phyloP scores from a whole-genome alignment of 805 yeast genomes.

The Debaryomyces hansenii region DNA sequence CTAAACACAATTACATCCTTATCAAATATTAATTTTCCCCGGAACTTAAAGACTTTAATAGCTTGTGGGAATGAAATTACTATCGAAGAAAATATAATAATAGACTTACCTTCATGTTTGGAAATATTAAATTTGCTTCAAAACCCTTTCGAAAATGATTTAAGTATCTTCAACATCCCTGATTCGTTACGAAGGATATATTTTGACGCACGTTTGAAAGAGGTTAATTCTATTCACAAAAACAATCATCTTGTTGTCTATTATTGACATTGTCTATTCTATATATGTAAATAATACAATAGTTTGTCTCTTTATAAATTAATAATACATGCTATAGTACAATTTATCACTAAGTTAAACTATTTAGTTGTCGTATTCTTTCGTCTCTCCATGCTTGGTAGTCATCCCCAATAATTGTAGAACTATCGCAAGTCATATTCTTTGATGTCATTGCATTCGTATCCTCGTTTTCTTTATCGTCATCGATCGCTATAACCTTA shows the following conservation, averaged over 20 bases:
- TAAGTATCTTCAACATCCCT: slow-evolving; percentile 10
- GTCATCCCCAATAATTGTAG: slow-evolving; percentile 41
- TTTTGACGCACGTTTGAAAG: slow-evolving; percentile 11
- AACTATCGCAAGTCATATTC: slow-evolving; percentile 30
- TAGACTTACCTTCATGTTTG: slow-evolving; percentile 12
- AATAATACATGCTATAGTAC: slow-evolving; percentile 2
- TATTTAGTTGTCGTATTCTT: slow-evolving; percentile 26
- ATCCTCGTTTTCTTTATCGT: neutral
- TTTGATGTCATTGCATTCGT: slow-evolving; percentile 10
- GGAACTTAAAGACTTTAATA: slow-evolving; percentile 11
- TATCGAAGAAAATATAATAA: slow-evolving; percentile 11
- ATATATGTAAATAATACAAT: too few relatives aligned
- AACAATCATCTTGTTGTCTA: neutral
- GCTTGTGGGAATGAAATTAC: slow-evolving; percentile 16
- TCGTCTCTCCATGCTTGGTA: slow-evolving; percentile 42
- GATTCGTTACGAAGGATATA: slow-evolving; percentile 10
- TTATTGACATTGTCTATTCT: neutral
- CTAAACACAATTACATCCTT: slow-evolving; percentile 11
- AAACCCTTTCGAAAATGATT: slow-evolving; percentile 12
- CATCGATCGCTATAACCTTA: neutral
- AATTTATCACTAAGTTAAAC: neutral
- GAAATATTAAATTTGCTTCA: slow-evolving; percentile 12
- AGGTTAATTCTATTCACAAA: neutral
- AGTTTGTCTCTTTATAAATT: neutral
- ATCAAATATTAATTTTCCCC: slow-evolving; percentile 10